Evolutionary conservation across 2,329 filamentous ascomycete species (phyloP).

Genomic region (Colletotrichum chlorophyti): DNA sequence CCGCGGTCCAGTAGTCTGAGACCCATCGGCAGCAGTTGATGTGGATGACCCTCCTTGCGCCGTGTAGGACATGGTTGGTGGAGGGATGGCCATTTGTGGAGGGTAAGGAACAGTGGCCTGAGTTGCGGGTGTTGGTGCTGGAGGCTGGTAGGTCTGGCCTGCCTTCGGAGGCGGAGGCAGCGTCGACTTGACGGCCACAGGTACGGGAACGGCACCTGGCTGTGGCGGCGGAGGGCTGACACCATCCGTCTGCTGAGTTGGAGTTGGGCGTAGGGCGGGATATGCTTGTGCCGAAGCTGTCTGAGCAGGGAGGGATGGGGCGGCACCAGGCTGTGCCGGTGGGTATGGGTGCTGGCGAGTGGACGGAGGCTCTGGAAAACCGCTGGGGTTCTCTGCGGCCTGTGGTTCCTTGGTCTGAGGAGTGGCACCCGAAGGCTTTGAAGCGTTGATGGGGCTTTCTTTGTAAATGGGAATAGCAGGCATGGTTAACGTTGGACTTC

Average conservation of each 20-base stretch:
- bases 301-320: constrained; percentile 49
- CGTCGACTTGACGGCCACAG: constrained; percentile 38
- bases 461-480: constrained; percentile 67
- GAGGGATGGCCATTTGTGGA: constrained; percentile 58
- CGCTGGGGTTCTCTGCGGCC: not conserved
- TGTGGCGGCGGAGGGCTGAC: constrained; percentile 59
- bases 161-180: constrained; percentile 60
- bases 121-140: constrained; percentile 41
- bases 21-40: constrained; percentile 39
- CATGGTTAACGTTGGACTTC: constrained; percentile 46
- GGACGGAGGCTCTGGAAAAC: constrained; percentile 23
- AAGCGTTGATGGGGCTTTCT: constrained; percentile 63
- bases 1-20: constrained; percentile 34
- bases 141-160: constrained; percentile 50
- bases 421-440: constrained; percentile 58
- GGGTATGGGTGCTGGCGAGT: constrained; percentile 41
- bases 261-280: constrained; percentile 48
- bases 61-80: constrained; percentile 49
- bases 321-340: constrained; percentile 54
- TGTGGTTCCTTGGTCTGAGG: constrained; percentile 46
- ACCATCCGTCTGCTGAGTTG: constrained; percentile 44
- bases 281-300: constrained; percentile 47
- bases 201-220: constrained; percentile 60
- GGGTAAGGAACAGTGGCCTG: constrained; percentile 45
- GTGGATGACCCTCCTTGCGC: constrained; percentile 55